Conservation (phyloP, 2,329 filamentous ascomycete species). For the Knoxdaviesia proteae region DNA sequence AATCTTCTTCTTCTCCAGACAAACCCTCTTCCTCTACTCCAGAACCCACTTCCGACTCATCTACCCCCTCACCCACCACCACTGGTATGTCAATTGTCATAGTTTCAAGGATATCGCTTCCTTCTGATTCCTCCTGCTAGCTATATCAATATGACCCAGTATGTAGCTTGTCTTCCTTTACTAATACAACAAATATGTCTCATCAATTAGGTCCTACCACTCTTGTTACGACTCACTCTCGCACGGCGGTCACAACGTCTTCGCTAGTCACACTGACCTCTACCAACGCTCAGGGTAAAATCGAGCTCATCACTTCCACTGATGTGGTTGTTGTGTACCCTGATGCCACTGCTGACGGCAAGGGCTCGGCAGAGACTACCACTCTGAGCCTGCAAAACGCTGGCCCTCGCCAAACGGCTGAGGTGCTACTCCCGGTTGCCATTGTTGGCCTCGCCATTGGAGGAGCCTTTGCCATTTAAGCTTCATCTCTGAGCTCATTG, state of each 20-base stretch:
- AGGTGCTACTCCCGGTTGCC: constrained; percentile 6
- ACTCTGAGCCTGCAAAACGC: constrained; percentile 14
- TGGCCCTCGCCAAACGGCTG: constrained; percentile 9
- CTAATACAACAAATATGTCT: too few relatives aligned
- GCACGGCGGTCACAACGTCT: constrained; percentile 9
- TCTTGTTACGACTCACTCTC: constrained; percentile 1
- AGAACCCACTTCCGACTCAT: constrained; percentile 3
- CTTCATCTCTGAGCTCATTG: not conserved
- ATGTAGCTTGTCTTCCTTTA: too few relatives aligned
- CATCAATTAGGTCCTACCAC: constrained; percentile 4
- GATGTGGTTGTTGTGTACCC: constrained; percentile 25
- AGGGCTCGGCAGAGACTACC: constrained; percentile 8
- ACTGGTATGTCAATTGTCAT: not conserved
- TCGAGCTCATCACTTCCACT: constrained; percentile 25
- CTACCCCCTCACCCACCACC: not conserved
- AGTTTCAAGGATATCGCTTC: too few relatives aligned
- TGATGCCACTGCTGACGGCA: constrained; percentile 9
- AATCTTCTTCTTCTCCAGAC: constrained; percentile 7
- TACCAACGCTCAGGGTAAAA: constrained; percentile 21
- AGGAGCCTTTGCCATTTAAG: not conserved
- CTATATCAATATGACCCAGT: too few relatives aligned
- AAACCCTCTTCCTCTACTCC: constrained; percentile 5
- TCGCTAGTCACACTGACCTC: constrained; percentile 22
- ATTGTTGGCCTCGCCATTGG: constrained; percentile 6
- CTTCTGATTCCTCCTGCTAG: too few relatives aligned